Base-by-base conservation (phyloP, 345 rosid genomes). In the Clausena lansium region DNA sequence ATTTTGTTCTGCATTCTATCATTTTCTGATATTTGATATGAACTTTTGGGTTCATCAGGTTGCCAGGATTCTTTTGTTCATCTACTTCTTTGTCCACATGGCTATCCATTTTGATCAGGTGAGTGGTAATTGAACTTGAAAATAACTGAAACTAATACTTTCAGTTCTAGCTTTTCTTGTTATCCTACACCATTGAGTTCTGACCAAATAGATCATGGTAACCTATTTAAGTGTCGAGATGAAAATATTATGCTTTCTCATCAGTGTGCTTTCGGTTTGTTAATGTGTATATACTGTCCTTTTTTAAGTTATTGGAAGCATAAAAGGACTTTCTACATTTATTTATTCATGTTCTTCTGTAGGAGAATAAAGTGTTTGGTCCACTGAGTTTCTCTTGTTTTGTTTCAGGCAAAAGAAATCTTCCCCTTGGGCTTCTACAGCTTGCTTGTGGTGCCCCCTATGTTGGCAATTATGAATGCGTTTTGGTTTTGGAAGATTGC, bases 401-500 rank as follows among this genome's bases (percentile, higher is more conserved):
- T 28, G 25, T 73, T 76, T 65, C 88, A 92, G 98, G 95, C 91
- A 80, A 91, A 79, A 79, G 71, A 81, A 77, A 83, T 92, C 8
- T 92, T 92, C 80, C 88, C 93, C 9, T 50, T 91, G 75, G 97
- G 97, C 36, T 91, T 88, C 82, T 94, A 91, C 79, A 88, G 92
- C 81, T 69, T 94, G 85, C 86, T 94, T 32, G 54, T 77, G 24
- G 85, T 89, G 74, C 79, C 95, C 57, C 83, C 90, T 0, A 24
- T 78, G 14, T 54, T 94, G 80, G 79, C 86, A 45, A 7, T 80
- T 25, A 89, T 92, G 97, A 94, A 94, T 75, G 54, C 84, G 54
- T 28, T 87, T 15, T 94, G 98, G 97, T 92, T 92, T 80, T 91
- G 92, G 91, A 94, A 94, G 86, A 92, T 92, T 35, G 77, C 86